Conservation (phyloP, 1,284 basidiomycete genomes). For the Marasmius tenuissimus region DNA sequence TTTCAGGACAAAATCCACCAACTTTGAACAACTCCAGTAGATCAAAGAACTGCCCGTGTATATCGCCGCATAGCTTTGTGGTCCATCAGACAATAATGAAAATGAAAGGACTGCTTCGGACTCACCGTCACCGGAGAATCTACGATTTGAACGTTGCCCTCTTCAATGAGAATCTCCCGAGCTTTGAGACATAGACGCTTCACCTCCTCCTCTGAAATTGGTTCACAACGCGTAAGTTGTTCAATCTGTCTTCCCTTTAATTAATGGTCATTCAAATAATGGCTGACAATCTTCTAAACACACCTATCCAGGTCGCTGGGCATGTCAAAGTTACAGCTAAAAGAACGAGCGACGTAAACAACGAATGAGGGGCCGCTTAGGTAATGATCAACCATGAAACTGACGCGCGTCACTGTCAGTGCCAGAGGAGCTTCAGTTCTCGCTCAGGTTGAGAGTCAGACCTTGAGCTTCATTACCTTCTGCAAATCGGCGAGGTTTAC, state of each 20-base stretch:
- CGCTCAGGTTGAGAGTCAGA: not conserved
- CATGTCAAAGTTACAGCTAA: slow-evolving; percentile 23
- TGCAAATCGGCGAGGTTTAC: no score
- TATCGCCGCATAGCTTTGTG: slow-evolving; percentile 93
- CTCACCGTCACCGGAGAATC: slow-evolving; percentile 94
- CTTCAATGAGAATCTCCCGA: slow-evolving; percentile 94
- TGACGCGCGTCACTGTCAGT: not conserved
- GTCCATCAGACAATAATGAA: not conserved
- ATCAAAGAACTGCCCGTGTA: slow-evolving; percentile 98
- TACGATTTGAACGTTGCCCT: slow-evolving; percentile 95
- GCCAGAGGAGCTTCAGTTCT: not conserved
- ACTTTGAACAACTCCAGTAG: slow-evolving; percentile 96
- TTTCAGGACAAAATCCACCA: slow-evolving; percentile 93
- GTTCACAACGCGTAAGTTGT: slow-evolving; percentile 88
- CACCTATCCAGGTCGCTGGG: slow-evolving; percentile 44
- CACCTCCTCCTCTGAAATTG: slow-evolving; percentile 91
- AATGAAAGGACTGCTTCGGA: slow-evolving; percentile 2
- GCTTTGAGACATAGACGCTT: slow-evolving; percentile 94
- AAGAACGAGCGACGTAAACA: not conserved
- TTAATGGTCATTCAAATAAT: not conserved
- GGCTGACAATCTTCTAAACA: slow-evolving; percentile 12
- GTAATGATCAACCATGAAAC: not conserved
- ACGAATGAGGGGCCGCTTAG: not conserved
- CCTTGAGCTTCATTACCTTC: no score
- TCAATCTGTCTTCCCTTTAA: slow-evolving; percentile 68